Evolutionary conservation across 225 moss, liverwort and hornwort species (phyloP).

Genomic region (Physcomitrellopsis africana): DNA sequence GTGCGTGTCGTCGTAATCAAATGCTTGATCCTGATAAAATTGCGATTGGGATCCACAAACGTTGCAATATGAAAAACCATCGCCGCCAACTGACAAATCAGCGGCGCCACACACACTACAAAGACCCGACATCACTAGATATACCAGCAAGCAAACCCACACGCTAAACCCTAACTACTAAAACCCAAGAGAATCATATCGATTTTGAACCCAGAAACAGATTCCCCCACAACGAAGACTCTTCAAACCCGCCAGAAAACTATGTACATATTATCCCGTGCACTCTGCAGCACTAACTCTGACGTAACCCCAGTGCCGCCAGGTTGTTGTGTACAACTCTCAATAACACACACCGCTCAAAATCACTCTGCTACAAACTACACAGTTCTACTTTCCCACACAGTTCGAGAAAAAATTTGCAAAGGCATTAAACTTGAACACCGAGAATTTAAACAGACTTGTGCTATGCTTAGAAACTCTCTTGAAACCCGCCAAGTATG

Average conservation of each 20-base stretch:
- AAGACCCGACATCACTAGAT: slow-evolving; percentile 50
- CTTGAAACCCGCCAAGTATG: not conserved
- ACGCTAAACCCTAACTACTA: not conserved
- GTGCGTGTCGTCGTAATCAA: slow-evolving; percentile 71
- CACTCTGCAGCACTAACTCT: not conserved
- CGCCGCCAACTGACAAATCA: slow-evolving; percentile 61
- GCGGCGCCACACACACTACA: slow-evolving; percentile 76
- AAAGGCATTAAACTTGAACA: not conserved
- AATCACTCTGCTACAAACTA: too few relatives aligned
- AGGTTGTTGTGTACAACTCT: too few relatives aligned
- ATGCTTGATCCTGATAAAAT: slow-evolving; percentile 74
- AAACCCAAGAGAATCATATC: not conserved
- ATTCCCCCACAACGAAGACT: not conserved
- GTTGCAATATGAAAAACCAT: slow-evolving; percentile 71
- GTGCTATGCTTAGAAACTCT: not conserved
- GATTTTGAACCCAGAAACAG: not conserved
- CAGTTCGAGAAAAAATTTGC: not conserved
- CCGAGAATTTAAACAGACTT: not conserved
- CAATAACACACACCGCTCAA: too few relatives aligned
- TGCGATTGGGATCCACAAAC: slow-evolving; percentile 77
- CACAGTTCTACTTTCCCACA: too few relatives aligned
- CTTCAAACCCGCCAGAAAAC: not conserved
- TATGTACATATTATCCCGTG: not conserved
- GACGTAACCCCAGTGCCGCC: too few relatives aligned
- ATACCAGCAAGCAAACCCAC: not conserved